Evolutionary conservation across 1,139 yeast species (phyloP).

Genomic region (Candida mesenterica): DNA sequence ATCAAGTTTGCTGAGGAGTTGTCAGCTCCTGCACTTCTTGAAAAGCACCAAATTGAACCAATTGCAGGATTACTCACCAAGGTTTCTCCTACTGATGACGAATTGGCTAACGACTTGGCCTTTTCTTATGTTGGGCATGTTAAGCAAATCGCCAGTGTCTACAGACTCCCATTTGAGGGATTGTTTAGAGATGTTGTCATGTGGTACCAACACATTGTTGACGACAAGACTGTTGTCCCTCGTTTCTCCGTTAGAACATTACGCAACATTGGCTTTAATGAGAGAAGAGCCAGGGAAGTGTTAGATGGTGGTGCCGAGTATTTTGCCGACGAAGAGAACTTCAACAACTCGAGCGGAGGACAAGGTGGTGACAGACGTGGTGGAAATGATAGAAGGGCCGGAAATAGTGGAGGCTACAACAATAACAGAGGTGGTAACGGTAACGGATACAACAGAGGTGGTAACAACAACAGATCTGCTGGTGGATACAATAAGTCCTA

Average conservation of each 20-base stretch:
- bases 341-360: constrained; percentile 3
- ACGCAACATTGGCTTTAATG: constrained; percentile 8
- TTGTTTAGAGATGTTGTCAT: constrained; percentile 10
- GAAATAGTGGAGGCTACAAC: constrained; percentile 12
- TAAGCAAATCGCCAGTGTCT: constrained; percentile 7
- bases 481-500: constrained; percentile 3
- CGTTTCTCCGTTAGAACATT: constrained; percentile 5
- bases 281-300: constrained; percentile 6
- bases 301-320: constrained; percentile 9
- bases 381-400: constrained; percentile 9
- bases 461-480: not conserved
- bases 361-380: constrained; percentile 1
- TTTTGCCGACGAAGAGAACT: constrained; percentile 10
- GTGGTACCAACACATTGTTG: constrained; percentile 9
- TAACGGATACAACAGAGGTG: constrained; percentile 6
- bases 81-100: constrained; percentile 12
- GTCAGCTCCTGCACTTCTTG: constrained; percentile 9
- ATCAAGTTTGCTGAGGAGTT: constrained; percentile 47
- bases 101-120: constrained; percentile 14
- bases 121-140: constrained; percentile 10
- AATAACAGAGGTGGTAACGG: constrained; percentile 9
- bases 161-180: constrained; percentile 11
- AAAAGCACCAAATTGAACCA: constrained; percentile 8
- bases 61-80: constrained; percentile 11
- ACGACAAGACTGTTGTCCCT: constrained; percentile 7